Conservation (phyloP, 169 alveolate species). For the Plasmodium ovale region DNA sequence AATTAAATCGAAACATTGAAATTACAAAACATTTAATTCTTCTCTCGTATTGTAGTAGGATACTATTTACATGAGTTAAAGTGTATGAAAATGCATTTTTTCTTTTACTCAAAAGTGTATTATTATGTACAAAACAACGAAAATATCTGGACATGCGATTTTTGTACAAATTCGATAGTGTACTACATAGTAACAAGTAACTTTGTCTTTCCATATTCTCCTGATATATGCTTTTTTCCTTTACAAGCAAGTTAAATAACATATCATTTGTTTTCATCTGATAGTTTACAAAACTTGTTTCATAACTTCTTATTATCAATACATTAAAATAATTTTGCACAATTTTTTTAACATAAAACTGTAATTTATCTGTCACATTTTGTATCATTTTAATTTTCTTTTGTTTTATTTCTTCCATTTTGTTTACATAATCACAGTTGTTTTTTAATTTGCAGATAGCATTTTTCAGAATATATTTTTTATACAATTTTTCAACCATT, state of each 20-base stretch:
- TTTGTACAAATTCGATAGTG: constrained; percentile 17
- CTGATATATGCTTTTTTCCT: constrained; percentile 51
- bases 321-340: constrained; percentile 41
- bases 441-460: not conserved
- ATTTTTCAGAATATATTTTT: not conserved
- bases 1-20: constrained; percentile 38
- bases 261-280: constrained; percentile 44
- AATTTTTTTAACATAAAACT: not conserved
- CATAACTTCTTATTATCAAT: constrained; percentile 26
- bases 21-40: constrained; percentile 5
- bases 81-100: constrained; percentile 42
- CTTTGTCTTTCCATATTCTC: constrained; percentile 20
- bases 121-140: constrained; percentile 18
- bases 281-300: constrained; percentile 38
- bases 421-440: not conserved
- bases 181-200: constrained; percentile 9
- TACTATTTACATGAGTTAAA: constrained; percentile 36
- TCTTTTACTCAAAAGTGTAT: constrained; percentile 24
- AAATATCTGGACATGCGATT: constrained; percentile 30
- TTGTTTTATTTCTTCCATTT: constrained; percentile 13
- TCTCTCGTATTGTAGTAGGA: constrained; percentile 23
- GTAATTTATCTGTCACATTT: constrained; percentile 20
- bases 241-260: constrained; percentile 35
- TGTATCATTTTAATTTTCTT: not conserved
- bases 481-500: constrained; percentile 10